Evolutionary conservation across 2,329 filamentous ascomycete genomes (phyloP).

Genomic region (Penicillium griseofulvum): DNA sequence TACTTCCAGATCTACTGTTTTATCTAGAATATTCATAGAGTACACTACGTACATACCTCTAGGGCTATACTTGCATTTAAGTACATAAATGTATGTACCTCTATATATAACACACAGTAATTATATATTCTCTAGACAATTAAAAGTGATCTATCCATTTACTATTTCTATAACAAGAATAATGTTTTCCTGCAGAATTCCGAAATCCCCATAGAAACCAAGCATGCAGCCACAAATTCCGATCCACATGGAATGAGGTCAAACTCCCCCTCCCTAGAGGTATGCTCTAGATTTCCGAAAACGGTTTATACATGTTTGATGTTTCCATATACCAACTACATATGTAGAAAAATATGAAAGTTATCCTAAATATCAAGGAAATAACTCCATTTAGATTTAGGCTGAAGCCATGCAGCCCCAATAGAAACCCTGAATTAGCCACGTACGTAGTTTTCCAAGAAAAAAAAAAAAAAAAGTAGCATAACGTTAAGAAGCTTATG

Average conservation of each 20-base stretch:
- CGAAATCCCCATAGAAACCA: conserved; percentile 9
- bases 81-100: too few species aligned
- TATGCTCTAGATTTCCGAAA: not conserved
- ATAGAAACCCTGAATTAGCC: not conserved
- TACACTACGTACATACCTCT: too few species aligned
- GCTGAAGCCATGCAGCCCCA: not conserved
- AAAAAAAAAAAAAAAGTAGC: conserved; percentile 9
- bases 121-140: too few species aligned
- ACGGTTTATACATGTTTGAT: not conserved
- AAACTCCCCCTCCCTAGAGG: not conserved
- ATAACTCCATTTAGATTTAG: not conserved
- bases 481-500: not conserved
- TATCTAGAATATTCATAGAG: too few species aligned
- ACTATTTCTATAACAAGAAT: not conserved
- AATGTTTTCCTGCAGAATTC: conserved; percentile 6
- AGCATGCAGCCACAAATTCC: not conserved
- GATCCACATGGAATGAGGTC: conserved; percentile 2
- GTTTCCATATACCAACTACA: too few species aligned
- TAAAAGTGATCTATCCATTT: not conserved
- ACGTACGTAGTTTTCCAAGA: conserved; percentile 1
- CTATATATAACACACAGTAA: too few species aligned
- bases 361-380: too few species aligned
- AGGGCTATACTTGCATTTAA: too few species aligned
- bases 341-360: too few species aligned
- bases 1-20: not conserved